A percentile compares a stretch with the other conserved stretches of the same genome.
phyloP scores from a whole-genome alignment of 2,329 filamentous ascomycete genomes.

The Aspergillus nomiae region DNA sequence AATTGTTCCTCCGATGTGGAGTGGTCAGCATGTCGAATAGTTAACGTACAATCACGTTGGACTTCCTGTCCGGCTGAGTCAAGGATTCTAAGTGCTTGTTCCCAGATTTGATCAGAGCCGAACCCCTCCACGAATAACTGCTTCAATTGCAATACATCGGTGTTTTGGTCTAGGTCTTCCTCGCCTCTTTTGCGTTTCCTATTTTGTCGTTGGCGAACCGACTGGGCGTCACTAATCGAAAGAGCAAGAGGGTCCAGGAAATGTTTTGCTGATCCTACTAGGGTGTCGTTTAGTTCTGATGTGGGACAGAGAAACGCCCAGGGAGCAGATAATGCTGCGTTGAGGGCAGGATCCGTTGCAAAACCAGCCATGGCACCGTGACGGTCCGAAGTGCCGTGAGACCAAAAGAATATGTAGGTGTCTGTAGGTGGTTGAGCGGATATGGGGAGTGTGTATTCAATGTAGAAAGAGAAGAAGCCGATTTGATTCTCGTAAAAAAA shows the following conservation, averaged over 20 bases:
- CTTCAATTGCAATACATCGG: conserved; percentile 70
- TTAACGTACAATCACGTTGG: conserved; percentile 48
- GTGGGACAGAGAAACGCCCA: conserved; percentile 78
- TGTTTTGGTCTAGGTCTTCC: conserved; percentile 46
- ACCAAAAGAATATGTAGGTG: too few relatives aligned
- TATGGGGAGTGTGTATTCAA: not conserved
- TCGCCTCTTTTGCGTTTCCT: conserved; percentile 75
- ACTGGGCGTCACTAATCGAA: conserved; percentile 72
- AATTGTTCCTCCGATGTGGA: conserved; percentile 9
- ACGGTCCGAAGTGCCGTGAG: not conserved
- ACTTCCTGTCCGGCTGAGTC: conserved; percentile 61
- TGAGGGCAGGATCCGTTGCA: conserved; percentile 14
- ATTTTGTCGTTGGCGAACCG: conserved; percentile 65
- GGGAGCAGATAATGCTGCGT: conserved; percentile 59
- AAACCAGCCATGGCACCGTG: not conserved
- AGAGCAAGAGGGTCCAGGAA: conserved; percentile 77
- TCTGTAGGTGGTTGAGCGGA: too few relatives aligned
- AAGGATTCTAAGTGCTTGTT: conserved; percentile 85
- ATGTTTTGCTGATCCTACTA: conserved; percentile 74
- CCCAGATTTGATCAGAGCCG: conserved; percentile 86
- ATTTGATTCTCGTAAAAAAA: too few relatives aligned
- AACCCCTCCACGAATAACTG: conserved; percentile 87
- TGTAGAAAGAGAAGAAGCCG: not conserved
- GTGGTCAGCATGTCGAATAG: conserved; percentile 23
- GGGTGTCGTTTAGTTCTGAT: conserved; percentile 65